Evolutionary conservation across 2,329 filamentous ascomycete genomes (phyloP), one percentile per base, ranked within the genome.

Genomic region (Tympanopsis confertula): DNA sequence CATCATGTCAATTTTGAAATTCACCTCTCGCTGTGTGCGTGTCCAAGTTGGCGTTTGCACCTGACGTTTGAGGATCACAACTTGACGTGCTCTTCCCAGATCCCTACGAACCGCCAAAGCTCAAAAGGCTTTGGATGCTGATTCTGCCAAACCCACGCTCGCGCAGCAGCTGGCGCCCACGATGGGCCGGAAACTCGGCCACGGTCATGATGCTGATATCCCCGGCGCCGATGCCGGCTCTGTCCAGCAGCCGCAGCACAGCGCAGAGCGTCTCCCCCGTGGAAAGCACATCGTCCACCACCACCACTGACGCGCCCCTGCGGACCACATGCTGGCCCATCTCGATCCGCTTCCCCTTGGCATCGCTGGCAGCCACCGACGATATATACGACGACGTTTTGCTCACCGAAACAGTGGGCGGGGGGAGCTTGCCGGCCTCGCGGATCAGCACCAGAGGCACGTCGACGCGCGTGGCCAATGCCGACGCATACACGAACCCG

Each of bases 261-360:
- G 68, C 69, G 49, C 57, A 66, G 26, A 78, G 62, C 3, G 73
- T 78, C 44, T 59, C 45, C 1, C 71, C 73, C 0, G 67, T 70
- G 4, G 74, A 61, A 39, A 79, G 63, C 19, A 76, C 71, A 51
- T 79, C 74, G 41, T 79, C 74, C 4, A 79, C 60, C 0, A 78
- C 61, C n/a, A 78, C 57, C 10, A 78, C 65, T 3, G 56, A 57
- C 3, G 50, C 54, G 1, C 54, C 61, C 24, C 19, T 47, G 0
- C 55, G 45, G 14, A 78, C 20, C 26, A 53, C 51, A 54, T 63
- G 54, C 14, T 46, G 47, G 13, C 57, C 57, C 49, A 79, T 71
- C 53, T 74, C 72, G 5, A 78, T 62, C 20, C 41, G 48, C 26
- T 59, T 57, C 39, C 55, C 51, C 36, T 42, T 43, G 4, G 39